Base-by-base conservation (phyloP, 2,329 filamentous ascomycete genomes). In the Alternaria triticina region DNA sequence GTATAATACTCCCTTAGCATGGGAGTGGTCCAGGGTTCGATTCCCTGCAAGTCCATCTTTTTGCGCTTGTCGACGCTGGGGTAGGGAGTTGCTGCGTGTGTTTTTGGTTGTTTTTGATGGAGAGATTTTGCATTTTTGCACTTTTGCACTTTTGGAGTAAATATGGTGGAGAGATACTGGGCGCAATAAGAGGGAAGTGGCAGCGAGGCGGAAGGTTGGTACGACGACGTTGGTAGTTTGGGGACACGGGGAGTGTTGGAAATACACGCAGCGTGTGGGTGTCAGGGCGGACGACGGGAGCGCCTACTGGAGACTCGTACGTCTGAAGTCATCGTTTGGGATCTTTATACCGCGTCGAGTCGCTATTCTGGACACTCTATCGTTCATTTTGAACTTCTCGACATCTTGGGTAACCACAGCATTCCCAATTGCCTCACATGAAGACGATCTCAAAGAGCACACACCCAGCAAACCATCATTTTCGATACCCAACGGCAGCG, bases 1-100 rank as follows among this genome's bases (percentile, higher is more conserved):
- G 66, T 67, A 69, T 67, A 62, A 69, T 67, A 67, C 61, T 67
- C 64, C 61, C 66, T 69, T 67, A 69, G 66, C 66, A 67, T 67
- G 64, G 61, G 64, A 67, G 64, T 65, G 64, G 64, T 67, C 64
- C 64, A 47, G 54, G 33, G 51, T 54, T 60, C 51, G 51, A 60
- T 60, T 61, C 59, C 54, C 59, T 49, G 59, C 59, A 49, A 61
- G 59, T 61, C 59, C 59, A 61, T 51, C n/a, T 61, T 46, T 61
- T 61, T 61, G 49, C 49, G 12, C 2, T 36, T n/a, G 36, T 40
- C 36, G 36, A 11, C n/a, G 36, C 3, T 17, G 36, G 2, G 5
- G 36, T 40, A 11, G n/a, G 8, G 36, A 15, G 9, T 9, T 40
- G 36, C 36, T 40, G 36, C 1, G n/a, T 40, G 36, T 40, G 36